Percentiles rank a stretch among this genome's conserved stretches.
These are phyloP conservation scores for Periconia macrospinosa DNA, from an alignment of 2,329 filamentous ascomycete species.

Conservation along the genomic window DNA sequence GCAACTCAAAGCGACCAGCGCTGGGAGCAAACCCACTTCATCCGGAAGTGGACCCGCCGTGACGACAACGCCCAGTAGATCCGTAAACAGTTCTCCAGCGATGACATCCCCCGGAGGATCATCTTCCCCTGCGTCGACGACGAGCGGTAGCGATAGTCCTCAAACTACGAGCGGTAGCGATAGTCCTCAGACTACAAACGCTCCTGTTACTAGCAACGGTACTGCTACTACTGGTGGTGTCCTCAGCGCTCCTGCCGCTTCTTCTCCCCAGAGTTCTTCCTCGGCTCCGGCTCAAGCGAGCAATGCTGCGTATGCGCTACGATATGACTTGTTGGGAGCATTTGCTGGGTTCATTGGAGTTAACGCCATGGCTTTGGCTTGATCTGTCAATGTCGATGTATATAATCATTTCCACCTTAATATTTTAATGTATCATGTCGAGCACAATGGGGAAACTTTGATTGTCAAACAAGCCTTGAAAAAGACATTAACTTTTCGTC, in stretches of 20 bases:
- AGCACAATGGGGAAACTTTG: too few relatives aligned
- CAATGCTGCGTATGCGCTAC: neutral
- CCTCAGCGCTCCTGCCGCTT: neutral
- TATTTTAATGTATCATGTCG: neutral
- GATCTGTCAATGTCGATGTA: too few relatives aligned
- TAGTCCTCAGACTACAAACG: neutral
- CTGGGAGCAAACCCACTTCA: too few relatives aligned
- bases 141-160: too few relatives aligned
- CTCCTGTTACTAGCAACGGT: neutral
- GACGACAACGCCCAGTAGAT: too few relatives aligned
- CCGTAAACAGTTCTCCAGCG: too few relatives aligned
- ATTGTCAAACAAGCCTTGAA: too few relatives aligned
- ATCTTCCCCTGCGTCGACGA: too few relatives aligned
- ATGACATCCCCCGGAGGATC: too few relatives aligned
- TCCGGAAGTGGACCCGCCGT: too few relatives aligned
- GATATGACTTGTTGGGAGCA: neutral
- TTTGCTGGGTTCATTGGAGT: neutral
- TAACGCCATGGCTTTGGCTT: neutral
- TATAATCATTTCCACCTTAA: neutral
- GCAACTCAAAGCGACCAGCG: neutral
- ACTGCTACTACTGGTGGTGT: neutral
- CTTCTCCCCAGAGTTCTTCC: neutral
- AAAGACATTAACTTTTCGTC: too few relatives aligned
- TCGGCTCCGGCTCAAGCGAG: neutral
- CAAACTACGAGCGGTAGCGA: neutral